Conservation (phyloP, 1,284 basidiomycete species). For the Trametes versicolor region DNA sequence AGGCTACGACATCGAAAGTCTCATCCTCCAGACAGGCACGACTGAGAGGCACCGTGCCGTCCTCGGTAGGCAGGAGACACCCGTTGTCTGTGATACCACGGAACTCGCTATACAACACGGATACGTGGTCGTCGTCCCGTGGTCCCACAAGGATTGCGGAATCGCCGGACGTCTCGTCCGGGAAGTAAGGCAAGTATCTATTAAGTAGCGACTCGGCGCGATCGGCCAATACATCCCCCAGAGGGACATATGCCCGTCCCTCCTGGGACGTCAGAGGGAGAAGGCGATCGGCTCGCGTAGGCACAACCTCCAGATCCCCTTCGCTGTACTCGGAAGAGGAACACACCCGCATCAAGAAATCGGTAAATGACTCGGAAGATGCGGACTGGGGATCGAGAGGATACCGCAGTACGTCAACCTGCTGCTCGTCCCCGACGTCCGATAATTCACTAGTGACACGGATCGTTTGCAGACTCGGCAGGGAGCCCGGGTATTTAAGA, state of each 20-base stretch:
- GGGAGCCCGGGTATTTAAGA: no score
- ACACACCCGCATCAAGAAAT: no score
- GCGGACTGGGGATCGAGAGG: no score
- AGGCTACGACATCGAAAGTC: background rate
- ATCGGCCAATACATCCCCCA: constrained; percentile 8
- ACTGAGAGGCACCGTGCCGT: background rate
- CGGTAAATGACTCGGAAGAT: no score
- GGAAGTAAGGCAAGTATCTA: constrained; percentile 9
- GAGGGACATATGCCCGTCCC: background rate
- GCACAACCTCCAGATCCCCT: no score
- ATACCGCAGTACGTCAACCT: no score
- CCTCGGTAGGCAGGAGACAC: background rate
- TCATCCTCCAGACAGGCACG: background rate
- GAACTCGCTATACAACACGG: background rate
- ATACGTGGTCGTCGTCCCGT: background rate
- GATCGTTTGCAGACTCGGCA: no score
- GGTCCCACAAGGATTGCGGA: background rate
- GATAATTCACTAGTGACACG: no score
- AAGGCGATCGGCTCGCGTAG: background rate
- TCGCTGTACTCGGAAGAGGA: no score
- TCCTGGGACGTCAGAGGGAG: background rate
- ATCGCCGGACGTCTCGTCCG: constrained; percentile 6
- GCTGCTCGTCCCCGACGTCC: no score
- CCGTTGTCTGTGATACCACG: background rate
- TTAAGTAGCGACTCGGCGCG: background rate